Conservation (phyloP, 2,329 filamentous ascomycete genomes). For the Aspergillus felis region DNA sequence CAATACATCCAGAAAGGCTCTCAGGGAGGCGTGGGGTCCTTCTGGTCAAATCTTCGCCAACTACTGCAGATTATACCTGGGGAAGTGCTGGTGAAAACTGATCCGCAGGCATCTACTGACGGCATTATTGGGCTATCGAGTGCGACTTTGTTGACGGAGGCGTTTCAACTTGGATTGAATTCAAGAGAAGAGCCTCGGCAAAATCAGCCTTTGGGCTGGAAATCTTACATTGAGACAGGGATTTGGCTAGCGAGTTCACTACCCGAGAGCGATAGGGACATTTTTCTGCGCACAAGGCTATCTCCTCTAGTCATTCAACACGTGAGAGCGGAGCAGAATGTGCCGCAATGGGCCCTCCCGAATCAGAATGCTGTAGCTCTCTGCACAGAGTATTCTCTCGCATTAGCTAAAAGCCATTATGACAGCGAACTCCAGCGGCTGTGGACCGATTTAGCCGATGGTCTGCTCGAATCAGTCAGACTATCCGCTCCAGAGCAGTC, state of each 20-base stretch:
- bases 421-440: constrained; percentile 50
- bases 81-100: constrained; percentile 39
- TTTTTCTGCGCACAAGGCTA: constrained; percentile 46
- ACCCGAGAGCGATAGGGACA: constrained; percentile 44
- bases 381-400: constrained; percentile 36
- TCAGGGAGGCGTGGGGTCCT: constrained; percentile 66
- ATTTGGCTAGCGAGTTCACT: constrained; percentile 51
- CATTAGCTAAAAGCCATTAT: constrained; percentile 40
- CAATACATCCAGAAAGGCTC: constrained; percentile 79
- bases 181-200: constrained; percentile 69
- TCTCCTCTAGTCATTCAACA: constrained; percentile 54
- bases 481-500: constrained; percentile 78
- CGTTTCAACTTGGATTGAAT: constrained; percentile 67
- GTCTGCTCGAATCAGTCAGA: constrained; percentile 64
- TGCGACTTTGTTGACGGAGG: constrained; percentile 59
- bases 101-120: constrained; percentile 18
- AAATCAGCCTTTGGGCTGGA: constrained; percentile 68
- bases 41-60: constrained; percentile 66
- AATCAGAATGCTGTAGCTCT: constrained; percentile 34
- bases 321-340: constrained; percentile 45
- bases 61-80: constrained; percentile 58
- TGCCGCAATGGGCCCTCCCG: constrained; percentile 50
- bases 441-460: constrained; percentile 61
- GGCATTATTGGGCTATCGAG: constrained; percentile 42
- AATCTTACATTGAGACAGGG: constrained; percentile 65